Evolutionary conservation across 176 grass and related monocot species (phyloP), one percentile per base, ranked within the genome.

Genomic region (Luzula sylvatica): DNA sequence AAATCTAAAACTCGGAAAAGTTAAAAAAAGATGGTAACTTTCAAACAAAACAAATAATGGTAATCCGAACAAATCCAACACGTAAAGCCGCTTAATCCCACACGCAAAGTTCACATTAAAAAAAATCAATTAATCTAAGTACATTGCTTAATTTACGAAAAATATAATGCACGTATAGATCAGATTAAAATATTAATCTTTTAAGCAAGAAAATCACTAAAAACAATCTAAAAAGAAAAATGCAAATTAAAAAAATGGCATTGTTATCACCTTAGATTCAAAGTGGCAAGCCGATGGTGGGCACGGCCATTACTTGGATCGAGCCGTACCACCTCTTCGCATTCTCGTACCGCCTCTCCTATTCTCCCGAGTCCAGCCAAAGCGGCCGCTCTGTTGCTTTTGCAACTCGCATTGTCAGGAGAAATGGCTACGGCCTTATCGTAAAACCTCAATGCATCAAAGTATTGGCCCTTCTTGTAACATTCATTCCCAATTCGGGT

Each of bases 371-470:
- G 86, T 17, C 82, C 82, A 12, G 82, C 56, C 75, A 90, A 67
- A 53, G 92, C 81, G 16, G 81, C 68, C 30, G 86, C 92, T 15
- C 86, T 77, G 61, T 87, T 98, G 48, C 78, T 78, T 32, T 72
- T 82, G 63, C 86, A 90, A 3, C 72, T 72, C 8, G 81, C 81
- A 65, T 78, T 98, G n/a, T 87, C 78, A 0, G 81, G 78, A 21
- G 72, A 90, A 11, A 90, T 57, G n/a, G 56, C 58, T 55, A 80
- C 72, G 5, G 78, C 78, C 26, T 73, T 78, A 26, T 98, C 75
- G 56, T 90, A 98, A 68, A 78, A 57, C 42, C 65, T 72, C 51
- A 98, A 76, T 15, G 86, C 92, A 53, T 90, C 86, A 21, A 11
- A 82, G 70, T 68, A 74, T 45, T 59, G 61, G 1, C 86, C 86